A percentile compares a stretch with the other conserved stretches of the same genome.
Evolutionary conservation across 352 stramenopile genomes (phyloP).

Genomic region (Hyaloperonospora brassicae): DNA sequence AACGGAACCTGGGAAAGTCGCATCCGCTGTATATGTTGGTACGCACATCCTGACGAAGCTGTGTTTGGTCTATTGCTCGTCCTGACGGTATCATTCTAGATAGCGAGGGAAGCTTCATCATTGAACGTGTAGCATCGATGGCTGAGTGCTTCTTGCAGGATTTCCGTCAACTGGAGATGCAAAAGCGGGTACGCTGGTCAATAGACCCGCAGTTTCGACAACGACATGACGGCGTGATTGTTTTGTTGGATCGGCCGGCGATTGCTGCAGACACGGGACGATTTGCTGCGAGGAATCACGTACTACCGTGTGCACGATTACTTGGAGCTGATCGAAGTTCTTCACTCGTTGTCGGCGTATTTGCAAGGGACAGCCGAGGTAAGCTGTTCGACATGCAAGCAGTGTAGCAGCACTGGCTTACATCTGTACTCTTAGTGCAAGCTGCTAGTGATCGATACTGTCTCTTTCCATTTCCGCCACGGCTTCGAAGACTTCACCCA

Average conservation of each 20-base stretch:
- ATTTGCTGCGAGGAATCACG: constrained; percentile 68
- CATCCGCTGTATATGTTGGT: constrained; percentile 61
- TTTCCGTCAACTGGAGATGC: constrained; percentile 27
- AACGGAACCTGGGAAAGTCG: constrained; percentile 10
- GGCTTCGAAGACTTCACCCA: constrained; percentile 67
- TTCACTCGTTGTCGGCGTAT: constrained; percentile 63
- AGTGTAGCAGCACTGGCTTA: not conserved
- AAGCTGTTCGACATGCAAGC: not conserved
- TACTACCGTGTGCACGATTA: constrained; percentile 84
- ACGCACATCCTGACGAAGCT: not conserved
- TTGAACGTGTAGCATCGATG: constrained; percentile 83
- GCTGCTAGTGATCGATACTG: constrained; percentile 88
- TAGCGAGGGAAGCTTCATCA: constrained; percentile 89
- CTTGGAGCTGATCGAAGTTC: constrained; percentile 83
- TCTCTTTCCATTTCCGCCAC: constrained; percentile 92
- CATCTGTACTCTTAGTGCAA: constrained; percentile 41
- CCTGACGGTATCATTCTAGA: constrained; percentile 26
- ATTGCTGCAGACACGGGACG: constrained; percentile 46
- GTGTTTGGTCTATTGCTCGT: no score
- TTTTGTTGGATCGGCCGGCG: not conserved
- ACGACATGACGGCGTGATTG: no score
- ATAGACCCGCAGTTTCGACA: not conserved
- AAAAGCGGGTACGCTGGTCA: constrained; percentile 25
- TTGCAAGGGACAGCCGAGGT: constrained; percentile 38
- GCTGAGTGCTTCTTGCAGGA: constrained; percentile 73